A percentile compares a stretch with the other conserved stretches of the same genome.
phyloP scores from a whole-genome alignment of 164 flowering plant genomes.

The Chimonanthus salicifolius region DNA sequence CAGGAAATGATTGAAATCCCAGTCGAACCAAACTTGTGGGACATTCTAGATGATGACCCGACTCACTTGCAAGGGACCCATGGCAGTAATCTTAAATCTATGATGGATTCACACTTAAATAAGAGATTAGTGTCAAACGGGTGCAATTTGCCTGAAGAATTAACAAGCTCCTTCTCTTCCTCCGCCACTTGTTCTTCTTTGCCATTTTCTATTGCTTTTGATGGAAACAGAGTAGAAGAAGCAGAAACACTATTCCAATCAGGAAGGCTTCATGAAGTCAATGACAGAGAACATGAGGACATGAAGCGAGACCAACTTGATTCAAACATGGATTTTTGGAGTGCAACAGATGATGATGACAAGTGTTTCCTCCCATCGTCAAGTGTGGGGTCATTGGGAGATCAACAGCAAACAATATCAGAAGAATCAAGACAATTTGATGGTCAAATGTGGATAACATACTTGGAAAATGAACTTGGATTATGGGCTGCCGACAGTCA shows the following conservation, averaged over 20 bases:
- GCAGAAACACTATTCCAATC: background rate
- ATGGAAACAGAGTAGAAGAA: background rate
- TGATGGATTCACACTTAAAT: background rate
- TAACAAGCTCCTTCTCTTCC: constrained; percentile 2
- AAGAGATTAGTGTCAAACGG: background rate
- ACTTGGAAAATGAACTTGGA: constrained; percentile 8
- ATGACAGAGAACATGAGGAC: background rate
- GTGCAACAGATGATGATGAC: background rate
- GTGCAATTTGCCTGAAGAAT: background rate
- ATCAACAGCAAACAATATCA: background rate
- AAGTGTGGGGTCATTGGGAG: background rate
- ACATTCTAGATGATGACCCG: constrained; percentile 6
- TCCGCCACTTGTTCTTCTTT: constrained; percentile 1
- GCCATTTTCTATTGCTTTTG: background rate
- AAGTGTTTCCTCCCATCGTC: background rate
- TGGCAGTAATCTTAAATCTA: background rate
- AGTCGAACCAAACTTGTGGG: constrained; percentile 6
- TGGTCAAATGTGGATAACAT: constrained; percentile 5
- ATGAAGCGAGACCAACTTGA: background rate
- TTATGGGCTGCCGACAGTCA: background rate
- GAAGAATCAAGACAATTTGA: background rate
- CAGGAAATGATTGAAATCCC: constrained; percentile 3
- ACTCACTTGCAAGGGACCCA: background rate
- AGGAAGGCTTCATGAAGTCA: background rate
- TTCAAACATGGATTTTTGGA: constrained; percentile 1